A percentile compares a stretch with the other conserved stretches of the same genome.
Conservation (phyloP, 495 filamentous ascomycete species). For the Bacidia rubella region DNA sequence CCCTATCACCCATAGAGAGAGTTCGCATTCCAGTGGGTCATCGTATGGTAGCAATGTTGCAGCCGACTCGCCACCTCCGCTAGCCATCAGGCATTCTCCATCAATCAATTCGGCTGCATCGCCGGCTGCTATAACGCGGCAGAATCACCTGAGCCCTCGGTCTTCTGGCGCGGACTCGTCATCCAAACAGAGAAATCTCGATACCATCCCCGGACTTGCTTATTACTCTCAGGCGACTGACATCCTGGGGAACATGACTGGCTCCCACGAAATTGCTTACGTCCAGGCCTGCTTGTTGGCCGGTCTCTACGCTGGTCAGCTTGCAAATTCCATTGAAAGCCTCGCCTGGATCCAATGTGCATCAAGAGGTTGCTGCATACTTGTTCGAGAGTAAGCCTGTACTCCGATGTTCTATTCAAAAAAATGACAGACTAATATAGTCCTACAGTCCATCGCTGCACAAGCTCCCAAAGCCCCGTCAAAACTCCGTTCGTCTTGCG, state of each 20-base stretch:
- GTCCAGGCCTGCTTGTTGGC: conserved; percentile 80
- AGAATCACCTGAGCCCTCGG: conserved; percentile 14
- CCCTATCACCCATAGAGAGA: conserved; percentile 16
- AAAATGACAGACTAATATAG: background rate
- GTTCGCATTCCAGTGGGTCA: background rate
- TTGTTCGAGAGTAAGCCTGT: conserved; percentile 52
- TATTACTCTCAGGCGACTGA: conserved; percentile 78
- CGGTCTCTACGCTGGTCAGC: conserved; percentile 75
- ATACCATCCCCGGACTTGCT: conserved; percentile 75
- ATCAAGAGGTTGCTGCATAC: conserved; percentile 57
- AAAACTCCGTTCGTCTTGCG: conserved; percentile 55
- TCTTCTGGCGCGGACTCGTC: conserved; percentile 11
- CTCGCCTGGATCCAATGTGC: conserved; percentile 77
- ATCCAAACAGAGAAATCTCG: conserved; percentile 48
- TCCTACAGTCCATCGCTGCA: background rate
- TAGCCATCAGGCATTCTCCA: conserved; percentile 14
- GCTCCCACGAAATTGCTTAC: conserved; percentile 63
- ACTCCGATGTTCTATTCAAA: background rate
- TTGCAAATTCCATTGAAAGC: conserved; percentile 79
- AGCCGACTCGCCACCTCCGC: conserved; percentile 13
- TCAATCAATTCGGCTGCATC: conserved; percentile 15
- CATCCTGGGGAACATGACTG: conserved; percentile 71
- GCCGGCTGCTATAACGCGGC: conserved; percentile 8
- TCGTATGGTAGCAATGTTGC: conserved; percentile 2
- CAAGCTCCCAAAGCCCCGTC: conserved; percentile 22